phyloP scores from a whole-genome alignment of 148 eudicot genomes.

The Chenopodium formosanum region DNA sequence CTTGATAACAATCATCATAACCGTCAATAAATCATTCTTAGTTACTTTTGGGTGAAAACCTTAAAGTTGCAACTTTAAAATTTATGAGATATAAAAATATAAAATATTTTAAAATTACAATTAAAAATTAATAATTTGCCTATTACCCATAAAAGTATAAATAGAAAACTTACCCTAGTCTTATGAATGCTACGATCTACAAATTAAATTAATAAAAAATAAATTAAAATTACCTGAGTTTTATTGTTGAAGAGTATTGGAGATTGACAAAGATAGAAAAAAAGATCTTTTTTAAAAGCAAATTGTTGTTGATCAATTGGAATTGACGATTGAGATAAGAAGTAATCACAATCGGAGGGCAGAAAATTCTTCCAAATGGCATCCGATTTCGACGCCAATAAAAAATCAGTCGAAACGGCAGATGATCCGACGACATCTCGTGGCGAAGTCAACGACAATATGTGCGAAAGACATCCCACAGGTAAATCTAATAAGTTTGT shows the following conservation, averaged over 20 bases:
- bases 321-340: neutral
- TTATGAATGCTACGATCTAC: too few species aligned
- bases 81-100: too few species aligned
- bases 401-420: conserved; percentile 9
- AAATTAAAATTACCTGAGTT: conserved; percentile 6
- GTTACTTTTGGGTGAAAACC: too few species aligned
- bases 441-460: conserved; percentile 20
- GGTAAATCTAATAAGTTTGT: conserved; percentile 9
- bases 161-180: too few species aligned
- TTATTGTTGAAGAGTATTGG: neutral
- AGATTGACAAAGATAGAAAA: neutral
- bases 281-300: conserved; percentile 10
- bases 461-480: conserved; percentile 13
- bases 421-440: conserved; percentile 16
- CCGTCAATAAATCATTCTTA: too few species aligned
- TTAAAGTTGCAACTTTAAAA: too few species aligned
- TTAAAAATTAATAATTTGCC: too few species aligned
- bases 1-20: too few species aligned
- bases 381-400: conserved; percentile 11
- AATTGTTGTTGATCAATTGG: neutral
- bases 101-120: too few species aligned
- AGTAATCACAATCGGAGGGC: conserved; percentile 8
- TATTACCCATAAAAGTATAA: too few species aligned
- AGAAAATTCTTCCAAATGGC: conserved; percentile 17
- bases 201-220: too few species aligned